phyloP scores from a whole-genome alignment of 2,329 filamentous ascomycete species.

The Sporothrix euskadiensis region DNA sequence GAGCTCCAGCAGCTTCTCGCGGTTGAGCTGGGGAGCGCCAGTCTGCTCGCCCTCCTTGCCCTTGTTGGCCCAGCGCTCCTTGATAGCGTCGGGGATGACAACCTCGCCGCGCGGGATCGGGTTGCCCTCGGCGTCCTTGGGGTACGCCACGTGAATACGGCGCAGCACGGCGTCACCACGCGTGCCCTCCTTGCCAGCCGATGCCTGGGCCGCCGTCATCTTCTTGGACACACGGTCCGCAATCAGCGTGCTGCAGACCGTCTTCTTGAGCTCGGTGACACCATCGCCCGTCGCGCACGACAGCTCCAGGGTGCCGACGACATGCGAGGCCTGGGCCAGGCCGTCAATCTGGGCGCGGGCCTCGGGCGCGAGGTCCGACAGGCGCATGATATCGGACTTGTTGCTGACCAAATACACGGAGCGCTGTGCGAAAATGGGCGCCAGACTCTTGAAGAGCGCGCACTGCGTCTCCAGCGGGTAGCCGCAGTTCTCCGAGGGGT shows the following conservation, averaged over 20 bases:
- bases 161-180: constrained; percentile 87
- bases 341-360: constrained; percentile 56
- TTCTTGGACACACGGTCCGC: constrained; percentile 94
- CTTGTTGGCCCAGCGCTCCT: constrained; percentile 56
- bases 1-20: constrained; percentile 60
- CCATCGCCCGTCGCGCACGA: constrained; percentile 95
- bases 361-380: constrained; percentile 81
- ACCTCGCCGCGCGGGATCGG: constrained; percentile 64
- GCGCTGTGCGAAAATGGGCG: constrained; percentile 96
- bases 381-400: constrained; percentile 91
- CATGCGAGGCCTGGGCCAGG: constrained; percentile 55
- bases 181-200: constrained; percentile 72
- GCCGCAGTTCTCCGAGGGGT: constrained; percentile 93
- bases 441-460: constrained; percentile 92
- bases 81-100: constrained; percentile 84
- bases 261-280: constrained; percentile 92
- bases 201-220: constrained; percentile 84
- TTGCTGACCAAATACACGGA: constrained; percentile 95
- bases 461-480: constrained; percentile 93
- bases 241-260: constrained; percentile 87
- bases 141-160: constrained; percentile 95
- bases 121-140: constrained; percentile 41
- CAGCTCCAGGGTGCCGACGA: constrained; percentile 89
- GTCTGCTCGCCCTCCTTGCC: not conserved
- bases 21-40: not conserved